A percentile compares a stretch with the other conserved stretches of the same genome.
These are phyloP conservation scores for Artemisia annua DNA, from an alignment of 129 eudicot genomes.

Conservation along the genomic window DNA sequence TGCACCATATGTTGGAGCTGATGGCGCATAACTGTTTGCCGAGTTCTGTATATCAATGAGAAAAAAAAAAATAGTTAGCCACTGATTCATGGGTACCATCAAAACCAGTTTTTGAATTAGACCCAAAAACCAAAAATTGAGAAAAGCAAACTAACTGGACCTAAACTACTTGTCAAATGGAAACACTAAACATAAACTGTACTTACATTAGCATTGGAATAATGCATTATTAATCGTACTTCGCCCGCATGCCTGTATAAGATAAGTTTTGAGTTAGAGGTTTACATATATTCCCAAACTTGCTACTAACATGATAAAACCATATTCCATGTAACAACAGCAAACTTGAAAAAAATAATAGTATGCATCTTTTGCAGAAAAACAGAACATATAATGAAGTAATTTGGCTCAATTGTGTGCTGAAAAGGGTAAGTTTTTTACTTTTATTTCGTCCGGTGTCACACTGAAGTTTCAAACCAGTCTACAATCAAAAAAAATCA, in stretches of 20 bases:
- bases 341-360: neutral
- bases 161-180: slow-evolving; percentile 3
- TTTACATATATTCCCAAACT: neutral
- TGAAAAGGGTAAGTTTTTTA: too few relatives aligned
- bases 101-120: neutral
- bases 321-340: neutral
- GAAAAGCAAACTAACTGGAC: neutral
- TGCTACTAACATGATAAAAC: neutral
- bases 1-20: slow-evolving; percentile 43
- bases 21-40: slow-evolving; percentile 40
- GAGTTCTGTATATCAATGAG: slow-evolving; percentile 54
- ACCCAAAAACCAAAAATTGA: too few relatives aligned
- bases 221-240: slow-evolving; percentile 73
- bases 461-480: too few relatives aligned
- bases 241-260: slow-evolving; percentile 77
- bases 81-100: neutral
- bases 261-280: neutral
- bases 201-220: slow-evolving; percentile 61
- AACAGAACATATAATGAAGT: neutral
- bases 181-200: neutral
- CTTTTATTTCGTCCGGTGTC: neutral
- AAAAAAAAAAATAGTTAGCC: neutral
- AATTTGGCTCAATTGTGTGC: neutral
- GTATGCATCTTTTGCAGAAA: neutral
- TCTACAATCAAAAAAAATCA: too few relatives aligned